A percentile compares a stretch with the other conserved stretches of the same genome.
These are phyloP conservation scores for Chlorella vulgaris DNA, from an alignment of 139 green algal species.

Conservation along the genomic window DNA sequence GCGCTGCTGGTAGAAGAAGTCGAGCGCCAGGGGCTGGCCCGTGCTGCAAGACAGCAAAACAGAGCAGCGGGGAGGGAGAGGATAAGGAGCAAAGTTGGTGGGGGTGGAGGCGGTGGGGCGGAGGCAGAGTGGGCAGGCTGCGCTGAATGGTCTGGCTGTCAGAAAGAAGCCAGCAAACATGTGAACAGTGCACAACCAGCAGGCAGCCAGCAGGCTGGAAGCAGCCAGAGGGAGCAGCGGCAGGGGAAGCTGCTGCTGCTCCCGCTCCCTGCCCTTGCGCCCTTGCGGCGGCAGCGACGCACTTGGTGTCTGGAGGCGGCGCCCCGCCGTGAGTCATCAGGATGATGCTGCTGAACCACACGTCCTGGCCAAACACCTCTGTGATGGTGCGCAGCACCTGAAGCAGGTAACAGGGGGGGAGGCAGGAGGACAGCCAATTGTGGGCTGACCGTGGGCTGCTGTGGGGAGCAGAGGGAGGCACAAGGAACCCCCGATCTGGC, in stretches of 20 bases:
- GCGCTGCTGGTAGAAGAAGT: slow-evolving; percentile 73
- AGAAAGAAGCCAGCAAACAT: no score
- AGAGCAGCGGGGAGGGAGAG: background rate
- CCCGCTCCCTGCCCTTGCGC: no score
- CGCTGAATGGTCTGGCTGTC: no score
- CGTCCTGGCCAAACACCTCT: slow-evolving; percentile 62
- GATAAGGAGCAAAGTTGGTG: background rate
- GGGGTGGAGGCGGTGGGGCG: background rate
- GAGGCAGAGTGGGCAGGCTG: no score
- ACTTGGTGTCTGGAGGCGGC: slow-evolving; percentile 67
- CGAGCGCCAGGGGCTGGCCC: slow-evolving; percentile 60
- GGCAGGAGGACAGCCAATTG: background rate
- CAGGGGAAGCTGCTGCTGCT: no score
- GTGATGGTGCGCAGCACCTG: slow-evolving; percentile 70
- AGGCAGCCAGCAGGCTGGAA: no score
- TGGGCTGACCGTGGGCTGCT: background rate
- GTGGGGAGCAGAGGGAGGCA: background rate
- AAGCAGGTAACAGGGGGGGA: slow-evolving; percentile 6
- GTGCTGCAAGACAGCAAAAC: slow-evolving; percentile 10
- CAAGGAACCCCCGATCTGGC: no score
- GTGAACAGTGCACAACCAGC: no score
- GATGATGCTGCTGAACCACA: slow-evolving; percentile 81
- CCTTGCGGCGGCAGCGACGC: no score
- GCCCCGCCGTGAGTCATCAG: slow-evolving; percentile 75
- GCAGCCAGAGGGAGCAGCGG: no score